Evolutionary conservation across 768 basidiomycete species (phyloP), one percentile per base, ranked within the genome.

Genomic region (Floccularia luteovirens): DNA sequence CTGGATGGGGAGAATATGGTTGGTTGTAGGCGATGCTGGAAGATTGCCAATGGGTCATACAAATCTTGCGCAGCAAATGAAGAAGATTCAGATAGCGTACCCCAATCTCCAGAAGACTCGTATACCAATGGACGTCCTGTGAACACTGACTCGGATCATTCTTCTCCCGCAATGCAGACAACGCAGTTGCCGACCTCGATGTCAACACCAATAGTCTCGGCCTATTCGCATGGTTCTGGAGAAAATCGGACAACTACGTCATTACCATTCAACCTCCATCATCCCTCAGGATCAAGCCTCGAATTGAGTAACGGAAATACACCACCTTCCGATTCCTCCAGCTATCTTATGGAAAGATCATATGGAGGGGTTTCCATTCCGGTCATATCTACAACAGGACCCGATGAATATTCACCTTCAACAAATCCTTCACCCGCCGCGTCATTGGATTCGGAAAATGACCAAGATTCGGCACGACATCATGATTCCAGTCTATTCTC

Each of bases 1-100:
- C 63, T 98, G 24, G 88, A 96, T 49, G 90, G 90, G 0, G 93
- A 96, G 50, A 96, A 98, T 50, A 84, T 82, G 65, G 92, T 96
- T 39, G 91, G 91, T 0, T 98, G 93, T 57, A 74, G 84, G 47
- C 73, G 83, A 38, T 98, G 93, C 62, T 98, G 93, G 93, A 92
- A 90, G 67, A 80, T 90, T 24, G 79, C 76, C 41, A 77, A 90
- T 52, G 83, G 85, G 13, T 58, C 70, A 42, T 75, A 79, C 47
- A 42, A 44, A 32, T 51, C 44, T 39, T 38, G 43, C 45, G 52
- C 34, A 50, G 58, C 35, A 36, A 61, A 66, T 30, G 62, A 61
- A 6, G 56, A 60, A n/a, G 55, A 49, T 20, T 50, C 53, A 4
- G 57, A 34, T 8, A 14, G 10, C 8, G 27, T 8, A 14, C 27